Evolutionary conservation across 169 alveolate species (phyloP).

Genomic region (Theileria equi): DNA sequence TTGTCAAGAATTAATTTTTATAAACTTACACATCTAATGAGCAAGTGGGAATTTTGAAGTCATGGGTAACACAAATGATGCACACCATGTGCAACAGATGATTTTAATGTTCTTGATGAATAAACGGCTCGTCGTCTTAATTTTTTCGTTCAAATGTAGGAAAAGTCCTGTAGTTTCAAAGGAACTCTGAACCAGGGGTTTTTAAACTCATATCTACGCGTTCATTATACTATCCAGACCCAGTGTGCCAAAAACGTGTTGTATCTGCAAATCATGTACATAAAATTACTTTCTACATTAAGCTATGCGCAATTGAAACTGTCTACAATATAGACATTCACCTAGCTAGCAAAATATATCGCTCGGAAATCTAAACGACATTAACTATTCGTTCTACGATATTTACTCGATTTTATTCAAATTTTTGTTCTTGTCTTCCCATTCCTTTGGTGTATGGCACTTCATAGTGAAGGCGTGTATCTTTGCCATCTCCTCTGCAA

Average conservation of each 20-base stretch:
- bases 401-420: background rate
- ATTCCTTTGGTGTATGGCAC: constrained; percentile 81
- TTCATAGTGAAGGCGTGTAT: constrained; percentile 83
- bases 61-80: constrained; percentile 61
- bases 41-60: constrained; percentile 14
- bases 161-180: no score
- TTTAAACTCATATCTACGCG: no score
- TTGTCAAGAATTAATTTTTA: background rate
- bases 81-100: constrained; percentile 69
- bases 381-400: background rate
- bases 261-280: no score
- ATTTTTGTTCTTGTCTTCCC: constrained; percentile 62
- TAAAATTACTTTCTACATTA: no score
- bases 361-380: no score
- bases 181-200: no score
- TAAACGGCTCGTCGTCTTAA: background rate
- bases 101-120: constrained; percentile 6
- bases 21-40: background rate
- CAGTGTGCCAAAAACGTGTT: no score
- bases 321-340: no score
- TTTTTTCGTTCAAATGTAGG: no score
- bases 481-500: constrained; percentile 71
- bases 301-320: no score
- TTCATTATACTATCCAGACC: no score
- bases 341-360: no score